Percentiles rank a stretch among this genome's conserved stretches.
These are phyloP conservation scores for Clitoria ternatea DNA, from an alignment of 306 rosid species.

Conservation along the genomic window DNA sequence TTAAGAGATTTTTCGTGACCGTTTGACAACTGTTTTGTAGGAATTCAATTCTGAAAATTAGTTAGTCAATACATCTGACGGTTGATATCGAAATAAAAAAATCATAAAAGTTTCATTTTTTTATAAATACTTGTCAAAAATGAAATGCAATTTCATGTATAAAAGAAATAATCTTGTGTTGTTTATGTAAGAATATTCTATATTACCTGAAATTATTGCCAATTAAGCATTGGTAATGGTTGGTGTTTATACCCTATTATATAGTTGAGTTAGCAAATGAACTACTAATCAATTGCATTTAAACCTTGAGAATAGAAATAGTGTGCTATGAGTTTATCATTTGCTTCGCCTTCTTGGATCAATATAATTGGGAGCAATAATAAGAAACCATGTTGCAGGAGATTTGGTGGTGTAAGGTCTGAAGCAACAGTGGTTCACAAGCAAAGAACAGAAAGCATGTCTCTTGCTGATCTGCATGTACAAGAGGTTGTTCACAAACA, in stretches of 20 bases:
- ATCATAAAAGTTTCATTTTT: background rate
- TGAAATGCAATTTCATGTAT: background rate
- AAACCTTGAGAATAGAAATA: background rate
- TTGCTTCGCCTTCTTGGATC: conserved; percentile 30
- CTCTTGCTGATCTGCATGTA: conserved; percentile 52
- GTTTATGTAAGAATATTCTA: background rate
- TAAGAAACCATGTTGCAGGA: conserved; percentile 12
- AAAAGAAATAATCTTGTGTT: no score
- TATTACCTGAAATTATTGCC: background rate
- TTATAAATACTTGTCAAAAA: background rate
- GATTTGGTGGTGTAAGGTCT: conserved; percentile 32
- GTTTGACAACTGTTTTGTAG: no score
- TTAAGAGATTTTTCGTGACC: no score
- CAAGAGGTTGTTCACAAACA: conserved; percentile 65
- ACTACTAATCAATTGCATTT: background rate
- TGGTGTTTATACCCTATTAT: background rate
- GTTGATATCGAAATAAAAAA: no score
- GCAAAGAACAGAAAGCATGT: background rate
- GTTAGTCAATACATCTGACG: no score
- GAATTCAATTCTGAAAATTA: no score
- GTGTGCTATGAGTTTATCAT: conserved; percentile 46
- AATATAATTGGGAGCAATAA: conserved; percentile 22
- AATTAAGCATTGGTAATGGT: background rate
- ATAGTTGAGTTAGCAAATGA: background rate
- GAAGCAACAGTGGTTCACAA: conserved; percentile 42